These are phyloP conservation scores for Trametes cingulata DNA, from an alignment of 768 basidiomycete genomes.

Conservation along the genomic window DNA sequence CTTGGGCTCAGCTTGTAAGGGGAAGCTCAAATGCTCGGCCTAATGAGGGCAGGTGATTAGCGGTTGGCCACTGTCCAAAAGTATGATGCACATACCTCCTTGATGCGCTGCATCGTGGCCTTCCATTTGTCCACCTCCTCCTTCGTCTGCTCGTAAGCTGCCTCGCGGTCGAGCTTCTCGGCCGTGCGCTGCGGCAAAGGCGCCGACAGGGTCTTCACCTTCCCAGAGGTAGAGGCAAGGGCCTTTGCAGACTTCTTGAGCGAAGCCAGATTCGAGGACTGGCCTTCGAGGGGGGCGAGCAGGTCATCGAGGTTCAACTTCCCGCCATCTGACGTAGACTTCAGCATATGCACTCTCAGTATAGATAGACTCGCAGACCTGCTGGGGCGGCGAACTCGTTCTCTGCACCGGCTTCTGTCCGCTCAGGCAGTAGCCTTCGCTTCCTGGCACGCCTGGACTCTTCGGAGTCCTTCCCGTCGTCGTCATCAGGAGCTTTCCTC, in stretches of 20 bases:
- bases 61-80: background rate
- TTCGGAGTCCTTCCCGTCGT: slow-evolving; percentile 29
- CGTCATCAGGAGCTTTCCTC: slow-evolving; percentile 62
- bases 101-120: slow-evolving; percentile 87
- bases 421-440: slow-evolving; percentile 66
- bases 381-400: slow-evolving; percentile 71
- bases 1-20: slow-evolving; percentile 64
- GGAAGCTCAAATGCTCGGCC: slow-evolving; percentile 89
- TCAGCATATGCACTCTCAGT: background rate
- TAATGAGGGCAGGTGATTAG: slow-evolving; percentile 31
- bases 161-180: slow-evolving; percentile 88
- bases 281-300: slow-evolving; percentile 66
- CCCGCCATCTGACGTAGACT: slow-evolving; percentile 39
- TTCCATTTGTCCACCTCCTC: slow-evolving; percentile 93
- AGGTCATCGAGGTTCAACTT: slow-evolving; percentile 74
- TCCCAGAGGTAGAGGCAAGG: slow-evolving; percentile 53
- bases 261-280: slow-evolving; percentile 58
- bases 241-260: slow-evolving; percentile 72
- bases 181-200: slow-evolving; percentile 86
- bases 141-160: slow-evolving; percentile 93
- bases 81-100: slow-evolving; percentile 55
- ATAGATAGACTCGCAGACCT: slow-evolving; percentile 37
- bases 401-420: slow-evolving; percentile 77
- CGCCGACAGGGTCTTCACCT: slow-evolving; percentile 66
- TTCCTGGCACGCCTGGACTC: slow-evolving; percentile 43